phyloP scores from a whole-genome alignment of 2,329 filamentous ascomycete species.

The Alternaria longipes region DNA sequence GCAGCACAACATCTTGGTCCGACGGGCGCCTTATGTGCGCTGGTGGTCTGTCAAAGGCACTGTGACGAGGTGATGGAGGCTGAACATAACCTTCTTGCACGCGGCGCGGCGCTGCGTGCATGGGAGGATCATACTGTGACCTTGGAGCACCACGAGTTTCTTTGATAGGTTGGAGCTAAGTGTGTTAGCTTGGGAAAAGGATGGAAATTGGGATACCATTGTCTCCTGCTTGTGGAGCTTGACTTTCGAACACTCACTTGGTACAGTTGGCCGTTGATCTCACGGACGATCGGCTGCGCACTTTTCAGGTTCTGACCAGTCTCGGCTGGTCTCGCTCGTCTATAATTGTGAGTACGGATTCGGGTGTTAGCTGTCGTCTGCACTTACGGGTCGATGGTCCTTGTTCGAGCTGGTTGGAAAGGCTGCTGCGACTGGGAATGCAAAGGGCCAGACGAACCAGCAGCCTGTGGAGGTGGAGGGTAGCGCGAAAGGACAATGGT shows the following conservation, averaged over 20 bases:
- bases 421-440: slow-evolving; percentile 17
- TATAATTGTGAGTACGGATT: slow-evolving; percentile 25
- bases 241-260: slow-evolving; percentile 43
- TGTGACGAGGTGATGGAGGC: slow-evolving; percentile 22
- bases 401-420: slow-evolving; percentile 15
- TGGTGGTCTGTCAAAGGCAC: slow-evolving; percentile 24
- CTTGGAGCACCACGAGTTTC: slow-evolving; percentile 21
- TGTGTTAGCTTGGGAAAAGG: slow-evolving; percentile 30
- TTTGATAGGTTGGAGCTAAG: slow-evolving; percentile 43
- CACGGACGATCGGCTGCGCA: slow-evolving; percentile 31
- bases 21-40: slow-evolving; percentile 32
- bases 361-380: background rate
- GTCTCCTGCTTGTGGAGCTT: slow-evolving; percentile 24
- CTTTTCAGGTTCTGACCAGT: slow-evolving; percentile 19
- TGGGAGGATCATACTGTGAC: slow-evolving; percentile 26
- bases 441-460: slow-evolving; percentile 16
- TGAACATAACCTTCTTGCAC: slow-evolving; percentile 25
- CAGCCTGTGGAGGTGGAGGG: slow-evolving; percentile 18
- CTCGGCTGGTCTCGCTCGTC: slow-evolving; percentile 24
- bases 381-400: slow-evolving; percentile 33
- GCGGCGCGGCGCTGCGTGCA: slow-evolving; percentile 19
- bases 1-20: slow-evolving; percentile 45
- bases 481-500: slow-evolving; percentile 36
- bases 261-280: slow-evolving; percentile 42
- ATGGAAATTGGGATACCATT: slow-evolving; percentile 14